Evolutionary conservation across 1,284 basidiomycete genomes (phyloP), one percentile per base, ranked within the genome.

Genomic region (Termitomyces sp.): DNA sequence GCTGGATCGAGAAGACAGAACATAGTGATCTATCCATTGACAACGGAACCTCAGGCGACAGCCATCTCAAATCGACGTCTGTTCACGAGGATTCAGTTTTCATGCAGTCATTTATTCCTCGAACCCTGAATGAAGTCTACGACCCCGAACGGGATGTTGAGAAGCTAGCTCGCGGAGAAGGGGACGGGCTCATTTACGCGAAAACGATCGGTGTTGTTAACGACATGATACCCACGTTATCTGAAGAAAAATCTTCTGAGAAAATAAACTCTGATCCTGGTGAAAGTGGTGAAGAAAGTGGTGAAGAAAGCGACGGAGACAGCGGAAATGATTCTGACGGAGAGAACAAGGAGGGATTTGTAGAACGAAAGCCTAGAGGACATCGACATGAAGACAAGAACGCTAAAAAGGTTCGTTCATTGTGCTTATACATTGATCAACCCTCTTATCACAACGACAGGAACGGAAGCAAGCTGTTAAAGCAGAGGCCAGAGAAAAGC

Each of bases 131-230:
- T 58, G 92, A 97, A 63, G 88, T 97, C 3, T 92, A 87, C 64
- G 92, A 97, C 66, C 91, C 93, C 0, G 94, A 97, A 65, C 78
- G 93, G 21, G 94, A 97, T 64, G 85, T 92, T 13, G 90, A 83
- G 33, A 78, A 80, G 19, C 73, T 95, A 38, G 76, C 76, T 33
- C 72, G 80, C 7, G 92, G 93, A 1, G 81, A 87, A 49, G 83
- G 84, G 7, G 72, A 76, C 47, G 78, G 78, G 42, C 76, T 96
- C 39, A 96, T 97, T 55, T 97, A 97, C 65, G 84, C 86, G 14
- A 83, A 88, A 57, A 81, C 90, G 0, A 91, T 94, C 46, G 91
- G 90, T 7, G 71, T 96, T 44, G 80, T 90, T 28, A 33, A 31
- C 24, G 55, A 56, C 30, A 11, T 35, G 38, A 39, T 44, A 40